These are phyloP conservation scores for Dioscorea cayenensis DNA, from an alignment of 116 monocot species.

Conservation along the genomic window DNA sequence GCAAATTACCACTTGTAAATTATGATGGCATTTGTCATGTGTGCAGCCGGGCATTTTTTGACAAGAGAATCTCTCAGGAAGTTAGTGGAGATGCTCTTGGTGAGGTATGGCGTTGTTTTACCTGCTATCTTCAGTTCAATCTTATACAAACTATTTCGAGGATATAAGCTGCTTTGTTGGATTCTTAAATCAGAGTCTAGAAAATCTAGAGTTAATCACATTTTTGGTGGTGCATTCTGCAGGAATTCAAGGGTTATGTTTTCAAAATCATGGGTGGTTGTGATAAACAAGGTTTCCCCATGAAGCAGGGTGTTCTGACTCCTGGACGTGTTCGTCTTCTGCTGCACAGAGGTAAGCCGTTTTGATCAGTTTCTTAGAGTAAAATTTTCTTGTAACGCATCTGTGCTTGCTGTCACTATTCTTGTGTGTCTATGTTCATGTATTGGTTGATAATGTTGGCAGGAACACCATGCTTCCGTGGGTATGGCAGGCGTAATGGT, in stretches of 20 bases:
- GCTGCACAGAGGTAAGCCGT: conserved; percentile 32
- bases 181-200: not conserved
- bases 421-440: not conserved
- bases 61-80: conserved; percentile 64
- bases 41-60: conserved; percentile 42
- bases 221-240: not conserved
- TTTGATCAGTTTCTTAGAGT: not conserved
- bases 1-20: not conserved
- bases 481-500: conserved; percentile 50
- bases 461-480: conserved; percentile 68
- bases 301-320: conserved; percentile 62
- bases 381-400: not conserved
- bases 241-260: conserved; percentile 59
- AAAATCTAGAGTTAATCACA: not conserved
- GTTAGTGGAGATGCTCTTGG: conserved; percentile 57
- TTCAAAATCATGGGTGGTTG: conserved; percentile 66
- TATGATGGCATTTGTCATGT: not conserved
- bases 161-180: not conserved
- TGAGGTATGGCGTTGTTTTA: conserved; percentile 20
- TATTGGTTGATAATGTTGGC: not conserved
- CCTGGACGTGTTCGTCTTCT: conserved; percentile 46
- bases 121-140: not conserved
- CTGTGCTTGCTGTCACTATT: not conserved
- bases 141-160: not conserved
- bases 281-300: conserved; percentile 58